phyloP scores from a whole-genome alignment of 2,329 filamentous ascomycete genomes.

The Beauveria medogensis region DNA sequence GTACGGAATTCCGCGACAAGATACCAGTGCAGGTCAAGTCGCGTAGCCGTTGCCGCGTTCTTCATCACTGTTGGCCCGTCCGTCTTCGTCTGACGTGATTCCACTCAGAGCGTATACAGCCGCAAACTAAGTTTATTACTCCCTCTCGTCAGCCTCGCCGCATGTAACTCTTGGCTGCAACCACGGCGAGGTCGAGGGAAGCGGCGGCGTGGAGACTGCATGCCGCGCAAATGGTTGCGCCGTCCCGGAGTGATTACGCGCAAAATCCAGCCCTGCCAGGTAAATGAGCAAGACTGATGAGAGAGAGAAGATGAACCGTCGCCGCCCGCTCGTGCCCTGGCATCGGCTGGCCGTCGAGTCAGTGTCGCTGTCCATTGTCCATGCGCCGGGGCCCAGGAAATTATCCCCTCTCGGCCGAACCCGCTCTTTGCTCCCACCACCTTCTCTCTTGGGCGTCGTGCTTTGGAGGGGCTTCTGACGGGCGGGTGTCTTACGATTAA shows the following conservation, averaged over 20 bases:
- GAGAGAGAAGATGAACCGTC: background rate
- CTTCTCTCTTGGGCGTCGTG: background rate
- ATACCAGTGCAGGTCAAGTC: too few species aligned
- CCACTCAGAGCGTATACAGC: background rate
- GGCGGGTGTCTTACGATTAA: background rate
- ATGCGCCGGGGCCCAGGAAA: background rate
- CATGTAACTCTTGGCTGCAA: too few species aligned
- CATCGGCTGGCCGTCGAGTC: background rate
- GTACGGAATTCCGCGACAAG: background rate
- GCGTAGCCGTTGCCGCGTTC: background rate
- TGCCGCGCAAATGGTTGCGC: background rate
- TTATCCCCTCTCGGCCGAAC: background rate
- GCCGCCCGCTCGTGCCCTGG: background rate
- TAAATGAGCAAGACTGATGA: background rate
- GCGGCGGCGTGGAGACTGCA: too few species aligned
- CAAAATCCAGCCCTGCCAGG: background rate
- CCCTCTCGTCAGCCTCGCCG: too few species aligned
- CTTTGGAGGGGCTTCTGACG: background rate
- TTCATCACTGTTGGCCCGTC: background rate
- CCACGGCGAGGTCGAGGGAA: too few species aligned
- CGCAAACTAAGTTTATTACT: background rate
- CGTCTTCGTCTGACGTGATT: background rate
- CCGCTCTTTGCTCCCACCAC: background rate
- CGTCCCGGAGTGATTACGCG: background rate
- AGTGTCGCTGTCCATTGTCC: background rate